Conservation (phyloP, 2,329 filamentous ascomycete species). For the Aspergillus fijiensis region DNA sequence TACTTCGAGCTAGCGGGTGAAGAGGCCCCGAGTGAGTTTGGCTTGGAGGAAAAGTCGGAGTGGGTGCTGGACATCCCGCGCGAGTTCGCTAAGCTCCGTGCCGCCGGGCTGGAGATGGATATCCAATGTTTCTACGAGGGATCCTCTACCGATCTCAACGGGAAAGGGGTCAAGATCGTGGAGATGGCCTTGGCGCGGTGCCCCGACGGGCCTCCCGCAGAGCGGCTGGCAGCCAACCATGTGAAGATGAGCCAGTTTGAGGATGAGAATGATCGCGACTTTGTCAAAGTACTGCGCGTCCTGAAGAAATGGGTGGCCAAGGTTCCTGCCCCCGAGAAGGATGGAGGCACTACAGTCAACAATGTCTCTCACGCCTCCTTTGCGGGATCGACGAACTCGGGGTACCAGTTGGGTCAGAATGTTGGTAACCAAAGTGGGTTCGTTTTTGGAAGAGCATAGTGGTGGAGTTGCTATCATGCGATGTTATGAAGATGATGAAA, state of each 20-base stretch:
- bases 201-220: neutral
- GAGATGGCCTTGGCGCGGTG: neutral
- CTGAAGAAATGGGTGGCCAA: conserved; percentile 4
- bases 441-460: neutral
- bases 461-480: neutral
- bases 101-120: neutral
- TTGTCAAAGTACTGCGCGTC: conserved; percentile 2
- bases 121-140: conserved; percentile 4
- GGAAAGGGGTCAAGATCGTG: neutral
- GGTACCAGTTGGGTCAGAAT: conserved; percentile 5
- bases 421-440: conserved; percentile 1
- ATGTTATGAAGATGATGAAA: neutral
- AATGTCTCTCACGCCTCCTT: conserved; percentile 1
- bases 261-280: conserved; percentile 1
- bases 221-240: conserved; percentile 2
- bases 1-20: conserved; percentile 2
- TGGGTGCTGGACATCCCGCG: neutral
- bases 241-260: conserved; percentile 1
- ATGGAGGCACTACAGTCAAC: neutral
- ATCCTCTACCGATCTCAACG: neutral
- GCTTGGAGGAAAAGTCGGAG: neutral
- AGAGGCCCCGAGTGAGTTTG: neutral
- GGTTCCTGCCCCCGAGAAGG: neutral
- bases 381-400: neutral
- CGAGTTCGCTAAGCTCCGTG: neutral